These are phyloP conservation scores for Vicia faba DNA, from an alignment of 306 rosid species.

Conservation along the genomic window DNA sequence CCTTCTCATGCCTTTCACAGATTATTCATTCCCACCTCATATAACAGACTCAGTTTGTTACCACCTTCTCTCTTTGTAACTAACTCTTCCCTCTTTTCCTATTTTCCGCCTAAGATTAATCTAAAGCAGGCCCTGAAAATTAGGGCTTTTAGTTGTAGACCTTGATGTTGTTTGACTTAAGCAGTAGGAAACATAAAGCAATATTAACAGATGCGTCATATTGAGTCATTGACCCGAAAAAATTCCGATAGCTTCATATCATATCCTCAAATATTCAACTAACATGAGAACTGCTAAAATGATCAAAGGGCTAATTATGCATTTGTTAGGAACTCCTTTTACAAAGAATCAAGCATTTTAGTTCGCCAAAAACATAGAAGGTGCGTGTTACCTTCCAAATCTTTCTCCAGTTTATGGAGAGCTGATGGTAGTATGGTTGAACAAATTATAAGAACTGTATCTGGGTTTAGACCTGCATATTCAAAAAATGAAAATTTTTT, in stretches of 20 bases:
- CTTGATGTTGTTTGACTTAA: not conserved
- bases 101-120: too few species aligned
- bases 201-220: conserved; percentile 9
- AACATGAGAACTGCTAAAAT: conserved; percentile 11
- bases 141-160: not conserved
- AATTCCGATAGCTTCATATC: not conserved
- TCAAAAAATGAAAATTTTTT: conserved; percentile 26
- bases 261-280: conserved; percentile 10
- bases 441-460: conserved; percentile 58
- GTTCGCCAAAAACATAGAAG: conserved; percentile 32
- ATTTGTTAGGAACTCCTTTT: conserved; percentile 29
- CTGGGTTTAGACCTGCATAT: conserved; percentile 67
- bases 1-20: not conserved
- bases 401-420: conserved; percentile 54
- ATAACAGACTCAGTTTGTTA: not conserved
- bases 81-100: too few species aligned
- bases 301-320: conserved; percentile 7
- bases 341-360: conserved; percentile 30
- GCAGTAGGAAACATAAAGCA: not conserved
- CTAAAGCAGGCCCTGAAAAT: too few species aligned
- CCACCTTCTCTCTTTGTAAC: too few species aligned
- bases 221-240: not conserved
- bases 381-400: conserved; percentile 58
- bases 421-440: conserved; percentile 56
- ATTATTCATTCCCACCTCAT: not conserved